Base-by-base conservation (phyloP, 331 rosid species). In the Dryas integrifolia region DNA sequence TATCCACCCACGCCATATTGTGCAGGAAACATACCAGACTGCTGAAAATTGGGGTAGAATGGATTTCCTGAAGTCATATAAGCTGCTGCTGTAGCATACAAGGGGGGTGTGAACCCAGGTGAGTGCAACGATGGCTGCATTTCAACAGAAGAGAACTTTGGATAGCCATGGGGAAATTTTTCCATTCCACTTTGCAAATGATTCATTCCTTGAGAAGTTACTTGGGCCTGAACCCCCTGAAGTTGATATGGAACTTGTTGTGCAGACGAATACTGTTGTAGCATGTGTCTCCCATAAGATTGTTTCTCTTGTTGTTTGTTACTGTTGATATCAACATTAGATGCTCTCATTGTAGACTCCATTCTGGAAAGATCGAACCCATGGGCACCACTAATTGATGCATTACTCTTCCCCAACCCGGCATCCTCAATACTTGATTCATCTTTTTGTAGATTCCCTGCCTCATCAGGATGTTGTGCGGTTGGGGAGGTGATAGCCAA, bases 1-100 rank as follows among this genome's bases (percentile, higher is more conserved):
- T 88, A 92, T 62, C 91, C 96, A 16, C 89, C 83, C 44, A 81
- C 75, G 69, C 78, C 72, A 74, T 79, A 90, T 69, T 88, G 92
- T 1, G 91, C 83, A 67, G 84, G 40, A 81, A 80, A 86, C 41
- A 84, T 24, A 62, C 85, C 81, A 0, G 92, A 76, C 6, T 83
- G 77, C 69, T 81, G 96, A 72, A 86, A 60, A 79, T 84, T 87
- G 24, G 86, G 57, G 49, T 86, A 92, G 80, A 79, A 88, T 24
- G 91, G 79, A 85, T 85, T 88, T 70, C 84, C 78, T 16, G 96
- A 78, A 58, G 77, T 65, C 88, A 85, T 73, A 69, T 79, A 89
- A 47, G 88, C 67, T 13, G 88, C 78, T 15, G 89, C 69, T 47
- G 89, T 64, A 75, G 87, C 79, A 83, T 83, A 85, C 30, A 85